Base-by-base conservation (phyloP, 371 early-diverging fungal species). In the Paraphysoderma sedebokerense region DNA sequence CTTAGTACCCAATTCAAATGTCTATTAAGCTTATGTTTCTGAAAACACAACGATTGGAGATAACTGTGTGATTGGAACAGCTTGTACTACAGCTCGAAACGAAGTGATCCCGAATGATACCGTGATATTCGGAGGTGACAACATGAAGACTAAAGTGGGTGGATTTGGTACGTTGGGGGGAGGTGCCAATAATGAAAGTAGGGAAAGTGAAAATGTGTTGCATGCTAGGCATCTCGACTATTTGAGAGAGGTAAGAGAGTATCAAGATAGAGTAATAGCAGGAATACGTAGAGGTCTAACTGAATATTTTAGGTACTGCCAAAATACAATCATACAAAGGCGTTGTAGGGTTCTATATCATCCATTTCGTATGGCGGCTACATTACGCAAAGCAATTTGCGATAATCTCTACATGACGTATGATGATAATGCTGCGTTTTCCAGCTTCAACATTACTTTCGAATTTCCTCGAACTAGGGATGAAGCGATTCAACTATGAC, bases 191-290 rank as follows among this genome's bases (percentile, higher is more conserved):
- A 31, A 42, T 8, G 42, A 42, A 13, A 28, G 42, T 7, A 19
- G 30, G 5, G 28, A 17, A 2, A n/a, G n/a, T n/a, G n/a, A n/a
- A n/a, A n/a, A n/a, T n/a, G 53, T 63, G 13, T 56, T 85, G 15
- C 85, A 85, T 54, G 47, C 64, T 5, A 67, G 79, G 38, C 85
- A 85, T 56, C 52, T 85, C 46, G 82, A 85, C 13, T 85, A 85
- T 57, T 54, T 85, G 32, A 50, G 68, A 35, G 72, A 73, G 60
- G 69, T 68, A 51, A 27, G 55, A 29, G 11, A 17, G 19, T 19
- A 15, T 35, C 13, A 38, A 17, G 39, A 3, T 40, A 40, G 38
- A 20, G 1, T 36, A n/a, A 9, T 26, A 29, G 22, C 19, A n/a
- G n/a, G n/a, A n/a, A n/a, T n/a, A n/a, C n/a, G n/a, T 41, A 11